Conservation (phyloP, 495 filamentous ascomycete species). For the Penicillium desertorum region DNA sequence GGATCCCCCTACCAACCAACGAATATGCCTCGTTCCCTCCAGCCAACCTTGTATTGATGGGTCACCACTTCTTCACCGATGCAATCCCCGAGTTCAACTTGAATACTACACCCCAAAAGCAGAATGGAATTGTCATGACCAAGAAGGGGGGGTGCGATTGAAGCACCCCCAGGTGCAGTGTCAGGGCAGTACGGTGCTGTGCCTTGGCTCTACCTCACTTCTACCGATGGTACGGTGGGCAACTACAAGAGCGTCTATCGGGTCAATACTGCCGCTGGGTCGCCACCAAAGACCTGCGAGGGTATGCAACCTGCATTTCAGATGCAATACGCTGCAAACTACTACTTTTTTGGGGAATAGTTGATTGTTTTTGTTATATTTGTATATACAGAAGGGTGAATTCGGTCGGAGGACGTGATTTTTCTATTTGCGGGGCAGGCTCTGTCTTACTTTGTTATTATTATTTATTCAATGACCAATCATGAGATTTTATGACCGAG, state of each 20-base stretch:
- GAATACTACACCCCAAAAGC: conserved; percentile 52
- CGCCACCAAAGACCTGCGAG: conserved; percentile 70
- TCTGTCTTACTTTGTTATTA: conserved; percentile 7
- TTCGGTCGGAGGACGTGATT: not conserved
- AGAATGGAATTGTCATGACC: conserved; percentile 61
- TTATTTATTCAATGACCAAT: not conserved
- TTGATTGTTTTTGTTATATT: conserved; percentile 24
- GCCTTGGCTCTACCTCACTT: conserved; percentile 48
- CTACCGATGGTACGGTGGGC: conserved; percentile 54
- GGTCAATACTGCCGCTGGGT: conserved; percentile 82
- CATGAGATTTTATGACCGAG: not conserved
- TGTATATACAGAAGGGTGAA: conserved; percentile 1
- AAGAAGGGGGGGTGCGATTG: conserved; percentile 53
- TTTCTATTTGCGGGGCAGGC: not conserved
- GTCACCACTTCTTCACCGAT: conserved; percentile 76
- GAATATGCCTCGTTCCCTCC: conserved; percentile 38
- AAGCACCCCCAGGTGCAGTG: conserved; percentile 59
- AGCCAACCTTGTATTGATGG: conserved; percentile 60
- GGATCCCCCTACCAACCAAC: conserved; percentile 43
- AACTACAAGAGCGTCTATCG: conserved; percentile 75
- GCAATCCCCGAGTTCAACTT: conserved; percentile 75
- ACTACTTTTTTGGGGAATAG: conserved; percentile 54
- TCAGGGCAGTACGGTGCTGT: conserved; percentile 66
- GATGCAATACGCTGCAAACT: conserved; percentile 82
- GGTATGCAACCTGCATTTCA: conserved; percentile 61